Percentiles rank a stretch among this genome's conserved stretches.
These are phyloP conservation scores for Ploettnerulaceae sp. DNA, from an alignment of 2,329 filamentous ascomycete species.

Conservation along the genomic window DNA sequence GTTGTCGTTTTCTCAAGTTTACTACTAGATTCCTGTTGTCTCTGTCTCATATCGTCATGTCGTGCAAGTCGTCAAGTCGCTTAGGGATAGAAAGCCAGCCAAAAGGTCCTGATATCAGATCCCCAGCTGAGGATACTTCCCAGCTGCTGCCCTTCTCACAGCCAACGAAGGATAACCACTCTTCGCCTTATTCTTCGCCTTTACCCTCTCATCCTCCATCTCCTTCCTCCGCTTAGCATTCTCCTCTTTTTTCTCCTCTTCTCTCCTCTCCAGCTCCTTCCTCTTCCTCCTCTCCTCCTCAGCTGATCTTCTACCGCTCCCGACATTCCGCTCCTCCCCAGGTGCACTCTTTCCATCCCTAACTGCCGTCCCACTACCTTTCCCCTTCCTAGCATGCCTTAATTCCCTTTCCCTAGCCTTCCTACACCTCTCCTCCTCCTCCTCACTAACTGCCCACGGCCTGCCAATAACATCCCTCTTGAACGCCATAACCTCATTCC, in stretches of 20 bases:
- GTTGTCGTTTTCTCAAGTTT: no score
- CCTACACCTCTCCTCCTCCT: constrained; percentile 45
- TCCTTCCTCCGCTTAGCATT: background rate
- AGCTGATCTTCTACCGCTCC: constrained; percentile 13
- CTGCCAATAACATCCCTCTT: constrained; percentile 44
- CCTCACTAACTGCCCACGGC: constrained; percentile 51
- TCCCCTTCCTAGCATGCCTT: constrained; percentile 10
- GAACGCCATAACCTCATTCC: constrained; percentile 51
- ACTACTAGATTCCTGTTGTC: no score
- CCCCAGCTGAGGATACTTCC: constrained; percentile 28
- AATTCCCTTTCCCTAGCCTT: constrained; percentile 18
- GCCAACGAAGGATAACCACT: constrained; percentile 21
- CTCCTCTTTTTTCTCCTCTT: constrained; percentile 6
- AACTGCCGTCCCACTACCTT: background rate
- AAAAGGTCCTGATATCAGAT: constrained; percentile 9
- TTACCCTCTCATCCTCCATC: constrained; percentile 8
- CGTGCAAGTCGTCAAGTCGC: constrained; percentile 7
- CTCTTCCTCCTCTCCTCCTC: constrained; percentile 7
- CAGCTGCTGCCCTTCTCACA: constrained; percentile 18
- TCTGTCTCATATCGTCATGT: background rate
- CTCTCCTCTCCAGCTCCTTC: constrained; percentile 11
- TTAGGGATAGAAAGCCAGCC: background rate
- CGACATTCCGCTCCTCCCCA: constrained; percentile 32
- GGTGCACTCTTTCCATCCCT: constrained; percentile 6
- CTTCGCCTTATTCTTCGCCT: constrained; percentile 12